Percentiles rank a stretch among this genome's conserved stretches.
These are phyloP conservation scores for Medicago truncatula DNA, from an alignment of 306 rosid species.

Conservation along the genomic window DNA sequence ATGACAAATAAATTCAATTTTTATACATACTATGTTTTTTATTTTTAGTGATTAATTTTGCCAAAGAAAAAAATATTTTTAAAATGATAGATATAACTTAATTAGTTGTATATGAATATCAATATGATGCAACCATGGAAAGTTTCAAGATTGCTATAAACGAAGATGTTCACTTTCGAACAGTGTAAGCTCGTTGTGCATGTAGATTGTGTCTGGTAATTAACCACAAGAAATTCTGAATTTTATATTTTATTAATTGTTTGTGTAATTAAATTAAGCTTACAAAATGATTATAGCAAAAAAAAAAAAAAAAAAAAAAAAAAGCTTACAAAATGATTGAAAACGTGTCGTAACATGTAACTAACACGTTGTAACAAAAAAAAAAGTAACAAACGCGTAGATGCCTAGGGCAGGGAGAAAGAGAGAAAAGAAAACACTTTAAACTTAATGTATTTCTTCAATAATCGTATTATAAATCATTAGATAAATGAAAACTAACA, in stretches of 20 bases:
- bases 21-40: too few relatives aligned
- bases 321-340: background rate
- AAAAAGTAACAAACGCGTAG: background rate
- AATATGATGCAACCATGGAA: background rate
- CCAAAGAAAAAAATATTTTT: too few relatives aligned
- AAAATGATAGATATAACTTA: too few relatives aligned
- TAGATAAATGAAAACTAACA: too few relatives aligned
- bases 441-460: too few relatives aligned
- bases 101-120: too few relatives aligned
- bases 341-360: slow-evolving; percentile 13
- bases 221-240: background rate
- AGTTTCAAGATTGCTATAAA: background rate
- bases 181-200: background rate
- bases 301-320: too few relatives aligned
- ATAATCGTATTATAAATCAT: too few relatives aligned
- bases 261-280: slow-evolving; percentile 11
- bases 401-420: background rate
- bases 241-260: background rate
- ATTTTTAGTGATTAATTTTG: too few relatives aligned
- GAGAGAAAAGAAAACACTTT: background rate
- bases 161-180: background rate
- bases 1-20: too few relatives aligned
- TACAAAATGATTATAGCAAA: slow-evolving; percentile 12
- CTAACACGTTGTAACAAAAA: background rate
- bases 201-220: background rate